phyloP scores from a whole-genome alignment of 2,329 filamentous ascomycete species.

The Fusarium sp. region DNA sequence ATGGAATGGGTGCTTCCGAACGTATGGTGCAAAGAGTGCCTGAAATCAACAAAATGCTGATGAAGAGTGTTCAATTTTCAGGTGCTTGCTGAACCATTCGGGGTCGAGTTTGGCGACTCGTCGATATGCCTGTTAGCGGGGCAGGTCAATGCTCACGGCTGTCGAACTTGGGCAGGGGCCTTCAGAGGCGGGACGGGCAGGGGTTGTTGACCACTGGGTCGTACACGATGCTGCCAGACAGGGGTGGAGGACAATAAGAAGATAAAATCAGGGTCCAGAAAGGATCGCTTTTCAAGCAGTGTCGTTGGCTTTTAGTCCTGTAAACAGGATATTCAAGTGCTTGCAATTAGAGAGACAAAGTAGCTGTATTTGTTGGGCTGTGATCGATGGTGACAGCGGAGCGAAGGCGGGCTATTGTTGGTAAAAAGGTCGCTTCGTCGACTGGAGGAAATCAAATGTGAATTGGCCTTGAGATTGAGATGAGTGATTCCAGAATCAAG shows the following conservation, averaged over 20 bases:
- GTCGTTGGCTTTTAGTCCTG: not conserved
- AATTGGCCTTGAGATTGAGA: not conserved
- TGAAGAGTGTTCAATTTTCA: slow-evolving; percentile 31
- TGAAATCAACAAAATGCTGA: slow-evolving; percentile 22
- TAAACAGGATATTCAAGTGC: not conserved
- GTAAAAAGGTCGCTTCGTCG: not conserved
- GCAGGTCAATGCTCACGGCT: slow-evolving; percentile 39
- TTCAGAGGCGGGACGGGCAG: slow-evolving; percentile 31
- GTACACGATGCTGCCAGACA: slow-evolving; percentile 29
- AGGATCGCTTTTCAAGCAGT: slow-evolving; percentile 14
- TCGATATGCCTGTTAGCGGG: slow-evolving; percentile 38
- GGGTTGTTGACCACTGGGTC: slow-evolving; percentile 26
- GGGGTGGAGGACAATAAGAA: slow-evolving; percentile 14
- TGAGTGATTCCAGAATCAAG: not conserved
- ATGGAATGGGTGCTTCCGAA: slow-evolving; percentile 20
- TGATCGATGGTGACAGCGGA: not conserved
- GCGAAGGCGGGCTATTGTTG: not conserved
- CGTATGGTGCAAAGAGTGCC: slow-evolving; percentile 4
- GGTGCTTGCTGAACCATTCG: slow-evolving; percentile 30
- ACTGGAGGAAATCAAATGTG: not conserved
- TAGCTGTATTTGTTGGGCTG: not conserved
- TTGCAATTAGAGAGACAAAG: not conserved
- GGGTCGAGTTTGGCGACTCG: slow-evolving; percentile 33
- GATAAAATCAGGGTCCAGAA: slow-evolving; percentile 35
- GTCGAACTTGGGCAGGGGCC: slow-evolving; percentile 34